Evolutionary conservation across 2,329 filamentous ascomycete species (phyloP).

Genomic region (Chaetomium strumarium): DNA sequence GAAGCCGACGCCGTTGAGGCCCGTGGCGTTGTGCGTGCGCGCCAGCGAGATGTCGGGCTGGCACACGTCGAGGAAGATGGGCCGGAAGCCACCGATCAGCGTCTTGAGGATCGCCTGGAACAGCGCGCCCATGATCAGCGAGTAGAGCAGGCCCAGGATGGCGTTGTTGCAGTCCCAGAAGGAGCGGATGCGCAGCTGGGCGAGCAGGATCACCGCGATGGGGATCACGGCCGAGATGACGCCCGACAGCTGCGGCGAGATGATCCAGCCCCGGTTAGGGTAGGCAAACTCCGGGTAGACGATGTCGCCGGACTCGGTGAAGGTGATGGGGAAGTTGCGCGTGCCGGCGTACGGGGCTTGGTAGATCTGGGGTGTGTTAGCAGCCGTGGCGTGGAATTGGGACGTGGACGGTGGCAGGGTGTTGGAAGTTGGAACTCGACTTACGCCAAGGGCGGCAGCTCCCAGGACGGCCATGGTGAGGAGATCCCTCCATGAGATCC

Average conservation of each 20-base stretch:
- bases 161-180: constrained; percentile 70
- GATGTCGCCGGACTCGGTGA: constrained; percentile 47
- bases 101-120: constrained; percentile 74
- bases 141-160: constrained; percentile 62
- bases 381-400: constrained; percentile 27
- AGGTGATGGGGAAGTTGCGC: constrained; percentile 57
- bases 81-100: constrained; percentile 67
- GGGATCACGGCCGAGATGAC: constrained; percentile 54
- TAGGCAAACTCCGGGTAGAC: constrained; percentile 61
- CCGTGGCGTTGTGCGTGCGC: constrained; percentile 33
- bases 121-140: constrained; percentile 63
- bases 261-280: constrained; percentile 55
- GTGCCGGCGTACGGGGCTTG: constrained; percentile 47
- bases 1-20: constrained; percentile 45
- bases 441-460: constrained; percentile 31
- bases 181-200: constrained; percentile 62
- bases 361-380: constrained; percentile 38
- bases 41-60: constrained; percentile 43
- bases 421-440: constrained; percentile 1
- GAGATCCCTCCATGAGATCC: constrained; percentile 53
- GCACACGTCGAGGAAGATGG: constrained; percentile 65
- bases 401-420: neutral
- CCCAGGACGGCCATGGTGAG: constrained; percentile 53
- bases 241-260: constrained; percentile 54
- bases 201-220: constrained; percentile 56